A percentile compares a stretch with the other conserved stretches of the same genome.
These are phyloP conservation scores for Elongisporangium undulatum DNA, from an alignment of 352 stramenopile species.

Conservation along the genomic window DNA sequence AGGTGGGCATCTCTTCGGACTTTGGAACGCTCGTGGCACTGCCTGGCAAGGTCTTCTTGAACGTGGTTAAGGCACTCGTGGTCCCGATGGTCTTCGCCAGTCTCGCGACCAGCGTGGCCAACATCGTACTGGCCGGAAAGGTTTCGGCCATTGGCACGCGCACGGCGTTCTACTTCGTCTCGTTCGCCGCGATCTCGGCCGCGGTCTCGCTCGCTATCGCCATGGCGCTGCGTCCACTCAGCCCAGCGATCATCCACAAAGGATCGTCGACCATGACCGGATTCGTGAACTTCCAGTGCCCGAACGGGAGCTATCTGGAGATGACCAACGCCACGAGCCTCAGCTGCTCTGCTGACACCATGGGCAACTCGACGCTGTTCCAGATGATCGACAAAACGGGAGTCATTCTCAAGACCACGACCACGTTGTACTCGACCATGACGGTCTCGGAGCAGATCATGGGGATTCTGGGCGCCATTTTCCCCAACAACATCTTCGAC, in stretches of 20 bases:
- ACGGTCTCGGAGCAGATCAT: conserved; percentile 9
- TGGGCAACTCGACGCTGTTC: conserved; percentile 2
- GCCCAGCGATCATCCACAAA: background rate
- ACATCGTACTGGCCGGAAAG: conserved; percentile 12
- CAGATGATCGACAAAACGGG: conserved; percentile 6
- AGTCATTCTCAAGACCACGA: conserved; percentile 2
- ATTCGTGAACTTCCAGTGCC: conserved; percentile 4
- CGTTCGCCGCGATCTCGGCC: conserved; percentile 1
- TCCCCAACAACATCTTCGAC: conserved; percentile 19
- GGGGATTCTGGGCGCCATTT: conserved; percentile 8
- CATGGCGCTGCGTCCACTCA: conserved; percentile 2
- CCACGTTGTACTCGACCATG: background rate
- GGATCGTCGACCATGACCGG: conserved; percentile 7
- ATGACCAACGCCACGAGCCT: background rate
- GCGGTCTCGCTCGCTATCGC: conserved; percentile 3
- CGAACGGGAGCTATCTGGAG: conserved; percentile 3
- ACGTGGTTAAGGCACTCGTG: conserved; percentile 29
- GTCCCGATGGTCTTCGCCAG: conserved; percentile 17
- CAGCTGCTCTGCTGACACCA: background rate
- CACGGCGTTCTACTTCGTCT: conserved; percentile 7
- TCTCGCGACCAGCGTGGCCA: conserved; percentile 6
- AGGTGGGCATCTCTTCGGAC: conserved; percentile 12
- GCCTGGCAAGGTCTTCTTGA: conserved; percentile 24
- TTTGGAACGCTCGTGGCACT: conserved; percentile 19
- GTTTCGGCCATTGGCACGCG: conserved; percentile 7